Base-by-base conservation (phyloP, 1,139 yeast genomes). In the Groenewaldozyma auringiensis region DNA sequence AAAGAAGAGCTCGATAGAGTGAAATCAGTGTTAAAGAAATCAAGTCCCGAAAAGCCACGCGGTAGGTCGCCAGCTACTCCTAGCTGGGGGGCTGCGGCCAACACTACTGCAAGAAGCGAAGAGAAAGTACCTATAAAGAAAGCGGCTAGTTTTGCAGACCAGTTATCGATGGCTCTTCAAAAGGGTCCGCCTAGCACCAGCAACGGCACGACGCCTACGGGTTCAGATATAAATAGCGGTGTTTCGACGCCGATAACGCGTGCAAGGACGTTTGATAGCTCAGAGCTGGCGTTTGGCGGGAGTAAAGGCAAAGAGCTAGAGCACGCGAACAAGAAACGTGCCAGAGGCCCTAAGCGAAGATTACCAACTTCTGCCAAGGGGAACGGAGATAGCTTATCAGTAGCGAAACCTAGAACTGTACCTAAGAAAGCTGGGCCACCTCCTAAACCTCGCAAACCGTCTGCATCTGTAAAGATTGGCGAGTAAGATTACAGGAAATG, bases 321-420 rank as follows among this genome's bases (percentile, higher is more conserved):
- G 0, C 94, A 84, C 57, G 66, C 76, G 9, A 83, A 75, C 40
- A 84, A 83, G 59, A 55, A 66, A 1, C 69, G 95, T 50, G 68
- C 88, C 3, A 79, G 74, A 55, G 95, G 95, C 0, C 95, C 95
- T 2, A 81, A 75, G 59, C 69, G 95, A 58, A 72, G 83, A 51
- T 71, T 79, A 34, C 94, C 94, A 0, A 72, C 69, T 20, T 27
- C 66, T 50, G 41, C 67, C 50, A 32, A 32, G 36, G 29, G 11
- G 29, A 8, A 6, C 6, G 11, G 11, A 8, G 6, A 6, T 8
- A 25, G 29, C 29, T 25, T 25, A 11, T 25, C 29, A 25, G 29
- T 25, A 8, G 11, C 11, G 6, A 25, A 25, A 11, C 22, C 44
- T 18, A 43, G 36, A 41, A 43, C 44, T 9, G 21, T 13, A 32